These are phyloP conservation scores for Cladosporium oxysporum DNA, from an alignment of 2,329 filamentous ascomycete genomes.

Conservation along the genomic window DNA sequence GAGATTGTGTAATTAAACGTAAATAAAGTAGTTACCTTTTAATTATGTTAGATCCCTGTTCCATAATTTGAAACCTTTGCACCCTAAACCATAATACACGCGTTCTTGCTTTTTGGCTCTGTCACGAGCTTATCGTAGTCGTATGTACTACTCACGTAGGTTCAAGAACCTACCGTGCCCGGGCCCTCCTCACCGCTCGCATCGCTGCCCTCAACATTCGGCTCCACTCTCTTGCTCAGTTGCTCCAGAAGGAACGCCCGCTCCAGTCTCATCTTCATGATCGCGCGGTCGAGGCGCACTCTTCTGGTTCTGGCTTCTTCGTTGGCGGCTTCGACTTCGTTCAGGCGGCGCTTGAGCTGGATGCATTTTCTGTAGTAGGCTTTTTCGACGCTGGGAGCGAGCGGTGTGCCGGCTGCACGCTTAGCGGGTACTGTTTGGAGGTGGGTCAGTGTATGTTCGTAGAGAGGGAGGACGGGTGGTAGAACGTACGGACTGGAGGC, in stretches of 20 bases:
- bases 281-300: constrained; percentile 75
- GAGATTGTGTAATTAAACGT: no score
- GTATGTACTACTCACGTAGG: no score
- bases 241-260: constrained; percentile 62
- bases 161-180: constrained; percentile 25
- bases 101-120: no score
- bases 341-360: constrained; percentile 85
- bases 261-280: constrained; percentile 89
- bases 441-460: background rate
- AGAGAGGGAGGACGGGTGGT: no score
- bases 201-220: constrained; percentile 46
- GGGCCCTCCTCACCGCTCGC: constrained; percentile 37
- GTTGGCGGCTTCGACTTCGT: constrained; percentile 89
- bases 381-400: constrained; percentile 88
- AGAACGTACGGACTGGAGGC: constrained; percentile 10
- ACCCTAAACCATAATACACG: no score
- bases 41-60: no score
- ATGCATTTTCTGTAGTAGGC: constrained; percentile 97
- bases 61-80: no score
- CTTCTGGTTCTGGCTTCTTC: constrained; percentile 80
- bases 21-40: no score
- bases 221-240: constrained; percentile 50
- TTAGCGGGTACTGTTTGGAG: constrained; percentile 24
- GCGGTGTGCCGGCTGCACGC: constrained; percentile 40
- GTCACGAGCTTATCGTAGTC: no score